A percentile compares a stretch with the other conserved stretches of the same genome.
Evolutionary conservation across 768 basidiomycete genomes (phyloP).

Genomic region (Dacryopinax primogenitus): DNA sequence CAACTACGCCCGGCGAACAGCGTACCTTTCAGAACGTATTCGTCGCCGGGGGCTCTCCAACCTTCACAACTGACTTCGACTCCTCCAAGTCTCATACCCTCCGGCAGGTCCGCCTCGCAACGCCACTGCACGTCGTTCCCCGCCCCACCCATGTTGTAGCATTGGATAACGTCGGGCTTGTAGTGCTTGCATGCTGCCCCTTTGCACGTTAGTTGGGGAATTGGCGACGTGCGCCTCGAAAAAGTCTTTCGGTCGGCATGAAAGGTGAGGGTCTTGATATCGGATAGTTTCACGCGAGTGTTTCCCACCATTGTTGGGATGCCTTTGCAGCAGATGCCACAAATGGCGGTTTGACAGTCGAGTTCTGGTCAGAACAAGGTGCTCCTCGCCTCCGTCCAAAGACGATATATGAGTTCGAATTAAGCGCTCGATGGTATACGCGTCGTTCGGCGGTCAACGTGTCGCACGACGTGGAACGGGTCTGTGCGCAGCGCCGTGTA

Average conservation of each 20-base stretch:
- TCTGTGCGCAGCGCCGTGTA: neutral
- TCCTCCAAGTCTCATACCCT: slow-evolving; percentile 65
- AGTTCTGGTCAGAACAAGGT: too few species aligned
- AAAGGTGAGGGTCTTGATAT: slow-evolving; percentile 65
- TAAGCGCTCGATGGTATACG: neutral
- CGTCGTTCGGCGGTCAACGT: neutral
- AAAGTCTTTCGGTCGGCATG: slow-evolving; percentile 55
- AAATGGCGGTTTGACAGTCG: too few species aligned
- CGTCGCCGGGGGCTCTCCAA: slow-evolving; percentile 70
- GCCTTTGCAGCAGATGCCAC: too few species aligned
- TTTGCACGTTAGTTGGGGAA: slow-evolving; percentile 67
- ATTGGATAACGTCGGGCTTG: slow-evolving; percentile 75
- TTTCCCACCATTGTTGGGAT: slow-evolving; percentile 36
- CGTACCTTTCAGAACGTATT: slow-evolving; percentile 70
- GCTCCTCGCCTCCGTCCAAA: too few species aligned
- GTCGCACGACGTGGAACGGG: slow-evolving; percentile 4
- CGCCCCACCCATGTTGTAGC: slow-evolving; percentile 61
- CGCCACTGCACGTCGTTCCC: slow-evolving; percentile 86
- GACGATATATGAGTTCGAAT: too few species aligned
- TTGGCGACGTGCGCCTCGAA: slow-evolving; percentile 49
- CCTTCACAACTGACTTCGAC: slow-evolving; percentile 87
- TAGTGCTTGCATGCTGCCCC: slow-evolving; percentile 67
- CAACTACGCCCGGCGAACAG: slow-evolving; percentile 1
- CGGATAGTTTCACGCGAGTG: slow-evolving; percentile 55
- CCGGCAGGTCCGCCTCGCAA: slow-evolving; percentile 86